phyloP scores from a whole-genome alignment of 108 stramenopile species.

The Fragilaria crotonensis region DNA sequence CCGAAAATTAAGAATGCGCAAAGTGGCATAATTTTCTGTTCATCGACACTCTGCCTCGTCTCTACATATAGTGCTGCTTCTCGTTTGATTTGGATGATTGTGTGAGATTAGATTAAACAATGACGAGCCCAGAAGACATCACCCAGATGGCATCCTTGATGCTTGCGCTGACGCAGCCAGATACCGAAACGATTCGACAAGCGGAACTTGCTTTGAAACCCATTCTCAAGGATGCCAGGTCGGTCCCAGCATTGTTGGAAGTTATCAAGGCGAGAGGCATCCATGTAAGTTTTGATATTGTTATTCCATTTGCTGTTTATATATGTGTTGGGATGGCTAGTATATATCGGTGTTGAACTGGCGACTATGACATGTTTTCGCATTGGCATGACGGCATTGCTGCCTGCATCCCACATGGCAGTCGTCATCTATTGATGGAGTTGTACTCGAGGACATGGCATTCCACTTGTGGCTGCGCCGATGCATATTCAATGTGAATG shows the following conservation, averaged over 20 bases:
- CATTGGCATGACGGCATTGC: too few species aligned
- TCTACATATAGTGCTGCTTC: background rate
- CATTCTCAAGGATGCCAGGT: slow-evolving; percentile 67
- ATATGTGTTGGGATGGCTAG: background rate
- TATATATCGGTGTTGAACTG: background rate
- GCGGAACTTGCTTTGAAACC: slow-evolving; percentile 89
- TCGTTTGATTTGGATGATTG: background rate
- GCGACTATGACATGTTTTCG: too few species aligned
- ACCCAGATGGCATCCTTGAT: slow-evolving; percentile 45
- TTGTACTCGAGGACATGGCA: too few species aligned
- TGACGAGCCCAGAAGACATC: slow-evolving; percentile 30
- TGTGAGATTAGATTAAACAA: background rate
- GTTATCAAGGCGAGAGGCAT: slow-evolving; percentile 41
- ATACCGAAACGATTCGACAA: slow-evolving; percentile 84
- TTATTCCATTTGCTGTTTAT: background rate
- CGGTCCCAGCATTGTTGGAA: slow-evolving; percentile 76
- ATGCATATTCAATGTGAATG: background rate
- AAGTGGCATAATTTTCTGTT: too few species aligned
- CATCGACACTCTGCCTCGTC: too few species aligned
- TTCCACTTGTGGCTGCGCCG: too few species aligned
- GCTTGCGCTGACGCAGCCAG: slow-evolving; percentile 77
- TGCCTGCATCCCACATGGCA: too few species aligned
- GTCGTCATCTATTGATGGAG: too few species aligned
- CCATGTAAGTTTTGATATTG: slow-evolving; percentile 33
- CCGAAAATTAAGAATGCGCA: too few species aligned